Base-by-base conservation (phyloP, 108 stramenopile genomes). In the Mayamaea pseudoterrestris region DNA sequence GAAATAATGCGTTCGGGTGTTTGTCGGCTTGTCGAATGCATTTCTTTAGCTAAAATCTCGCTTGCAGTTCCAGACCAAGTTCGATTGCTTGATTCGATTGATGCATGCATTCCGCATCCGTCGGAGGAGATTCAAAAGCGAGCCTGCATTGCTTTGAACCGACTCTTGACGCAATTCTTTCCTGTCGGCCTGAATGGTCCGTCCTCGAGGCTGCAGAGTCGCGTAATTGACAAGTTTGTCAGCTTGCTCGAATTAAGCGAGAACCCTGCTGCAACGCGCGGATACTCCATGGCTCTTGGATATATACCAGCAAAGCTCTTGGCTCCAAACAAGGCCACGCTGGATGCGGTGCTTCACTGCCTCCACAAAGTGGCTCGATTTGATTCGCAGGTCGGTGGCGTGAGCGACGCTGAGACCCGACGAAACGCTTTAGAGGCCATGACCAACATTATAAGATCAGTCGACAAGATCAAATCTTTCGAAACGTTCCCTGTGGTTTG, bases 371-470 rank as follows among this genome's bases (percentile, higher is more conserved):
- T 69, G 14, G 55, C 88, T n/a, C 63, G 50, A 34, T 76, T 55
- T 29, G 66, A 68, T 44, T 60, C 63, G 21, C 51, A 53, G 24
- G 85, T 90, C 32, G 90, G 83, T 5, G 62, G 57, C 32, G 81
- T 87, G 43, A 73, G 78, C 25, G 98, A 99, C 50, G 96, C 96
- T 16, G 96, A 96, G 63, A 97, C 98, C 5, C 67, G 96, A 27
- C 56, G 94, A 24, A 97, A 97, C 73, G 82, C 93, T 14, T 57
- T 95, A 8, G 64, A 47, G 34, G 74, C 90, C 7, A 79, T 84
- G 20, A 62, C 83, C 23, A 37, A 40, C n/a, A 35, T 8, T 14
- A 26, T 47, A 13, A 30, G 14, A 51, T 23, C 35, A 22, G n/a
- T 53, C 16, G 41, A 40, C n/a, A 35, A 13, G 9, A 26, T 47